Evolutionary conservation across 352 stramenopile species (phyloP), one percentile per base, ranked within the genome.

Genomic region (Pythium pyrilobum): DNA sequence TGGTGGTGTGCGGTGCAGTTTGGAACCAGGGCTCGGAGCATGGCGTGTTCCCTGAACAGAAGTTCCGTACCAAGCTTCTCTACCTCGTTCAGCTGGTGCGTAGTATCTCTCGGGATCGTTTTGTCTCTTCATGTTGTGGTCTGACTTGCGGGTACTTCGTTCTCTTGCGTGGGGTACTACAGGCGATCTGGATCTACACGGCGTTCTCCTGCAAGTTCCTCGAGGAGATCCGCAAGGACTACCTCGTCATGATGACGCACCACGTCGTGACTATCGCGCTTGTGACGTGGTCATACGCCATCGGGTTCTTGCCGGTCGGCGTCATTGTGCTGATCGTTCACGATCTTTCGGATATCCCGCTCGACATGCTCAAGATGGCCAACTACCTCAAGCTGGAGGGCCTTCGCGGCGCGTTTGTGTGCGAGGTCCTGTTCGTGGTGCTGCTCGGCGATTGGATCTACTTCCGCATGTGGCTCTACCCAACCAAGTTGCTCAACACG

Each of bases 311-410:
- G 18, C 80, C 81, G 11, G 78, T 96, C 1, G 86, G 86, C 34
- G 77, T 95, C 21, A 70, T 96, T 18, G 83, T 96, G 52, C 51
- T 96, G 18, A 62, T 94, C 36, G 56, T 96, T 15, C 86, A 96
- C 55, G 86, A 96, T 48, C 66, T 90, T 43, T 92, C 81, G n/a
- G 86, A 96, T 54, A 71, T 96, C n/a, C 81, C 85, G 29, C 68
- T 96, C 29, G 86, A 96, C 56, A 71, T 92, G 65, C 64, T 96
- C 44, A 96, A 96, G 70, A 95, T 96, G 82, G 65, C 61, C 63
- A 96, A 96, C 66, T 93, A 95, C 75, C 75, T 95, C 54, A 92
- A 94, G 50, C 59, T 95, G 39, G 85, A 95, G 59, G 84, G 81
- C 43, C 53, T 75, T 25, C 65, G 65, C 16, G 84, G 81, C 15